Evolutionary conservation across 495 filamentous ascomycete species (phyloP).

Genomic region (Cryomyces minteri): DNA sequence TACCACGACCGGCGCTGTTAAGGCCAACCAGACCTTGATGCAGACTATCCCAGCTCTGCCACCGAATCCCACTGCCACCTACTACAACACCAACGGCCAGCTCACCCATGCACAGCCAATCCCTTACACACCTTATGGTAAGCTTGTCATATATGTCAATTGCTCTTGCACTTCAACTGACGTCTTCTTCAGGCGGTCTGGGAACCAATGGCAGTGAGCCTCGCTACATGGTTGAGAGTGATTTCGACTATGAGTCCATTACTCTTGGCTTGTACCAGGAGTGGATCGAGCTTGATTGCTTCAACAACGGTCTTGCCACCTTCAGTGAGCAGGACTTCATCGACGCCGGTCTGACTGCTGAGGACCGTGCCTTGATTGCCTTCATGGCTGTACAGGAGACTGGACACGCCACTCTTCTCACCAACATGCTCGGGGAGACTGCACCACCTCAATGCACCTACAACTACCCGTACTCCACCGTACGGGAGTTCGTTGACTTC

Average conservation of each 20-base stretch:
- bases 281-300: conserved; percentile 77
- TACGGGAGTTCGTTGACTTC: conserved; percentile 71
- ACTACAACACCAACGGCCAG: conserved; percentile 51
- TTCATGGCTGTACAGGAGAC: conserved; percentile 80
- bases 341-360: conserved; percentile 42
- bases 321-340: conserved; percentile 58
- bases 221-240: conserved; percentile 35
- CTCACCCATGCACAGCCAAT: conserved; percentile 45
- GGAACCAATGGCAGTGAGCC: conserved; percentile 63
- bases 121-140: conserved; percentile 55
- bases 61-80: conserved; percentile 21
- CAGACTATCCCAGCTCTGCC: conserved; percentile 12
- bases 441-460: conserved; percentile 35
- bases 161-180: no score
- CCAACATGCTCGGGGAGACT: conserved; percentile 62
- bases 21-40: conserved; percentile 9
- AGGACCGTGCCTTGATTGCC: conserved; percentile 53
- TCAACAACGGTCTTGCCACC: conserved; percentile 55
- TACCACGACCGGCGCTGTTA: conserved; percentile 20
- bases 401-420: conserved; percentile 61
- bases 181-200: no score
- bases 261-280: no score
- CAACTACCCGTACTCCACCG: conserved; percentile 40
- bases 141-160: no score
- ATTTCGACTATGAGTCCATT: conserved; percentile 20